Evolutionary conservation across 176 grass and related monocot species (phyloP), one percentile per base, ranked within the genome.

Genomic region (Guadua angustifolia): DNA sequence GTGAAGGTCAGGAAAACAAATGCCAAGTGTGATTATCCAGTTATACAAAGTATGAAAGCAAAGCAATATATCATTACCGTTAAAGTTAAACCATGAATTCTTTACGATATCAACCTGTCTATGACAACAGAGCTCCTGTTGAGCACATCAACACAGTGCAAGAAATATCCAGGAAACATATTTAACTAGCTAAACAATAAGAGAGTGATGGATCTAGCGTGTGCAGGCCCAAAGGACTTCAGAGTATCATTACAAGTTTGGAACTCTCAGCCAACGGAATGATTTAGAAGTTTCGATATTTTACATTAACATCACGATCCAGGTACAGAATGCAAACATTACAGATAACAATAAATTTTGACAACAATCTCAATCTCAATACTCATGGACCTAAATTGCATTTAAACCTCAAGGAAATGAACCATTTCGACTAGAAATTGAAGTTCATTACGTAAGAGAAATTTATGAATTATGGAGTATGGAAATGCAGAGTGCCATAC

Each of bases 401-500:
- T 42, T 33, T 7, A 75, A 18, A 53, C 1, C 59, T 32, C 19
- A 18, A n/a, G 66, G 26, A 75, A 74, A 43, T 6, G 11, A 56
- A 84, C 46, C 3, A 65, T n/a, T 61, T 5, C 17, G 32, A 51
- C 1, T 44, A 83, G 21, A 40, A 81, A 32, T 39, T 44, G 9
- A 46, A 11, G 50, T 18, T 67, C 60, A 74, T 39, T 24, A 25
- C 7, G 49, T 63, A 38, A 12, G 29, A 73, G 9, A 84, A 84
- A 56, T 57, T 55, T 65, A 38, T 75, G 45, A 55, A 14, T 75
- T 4, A 49, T 50, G 36, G n/a, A 24, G 44, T 7, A 70, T 45
- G 43, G n/a, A 65, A 86, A 77, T n/a, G 9, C 18, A 72, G 17
- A 62, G 36, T 45, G n/a, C 0, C 58, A 58, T 95, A 99, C 96